These are phyloP conservation scores for Coemansia sp. DNA, from an alignment of 192 early-diverging fungal species.

Conservation along the genomic window DNA sequence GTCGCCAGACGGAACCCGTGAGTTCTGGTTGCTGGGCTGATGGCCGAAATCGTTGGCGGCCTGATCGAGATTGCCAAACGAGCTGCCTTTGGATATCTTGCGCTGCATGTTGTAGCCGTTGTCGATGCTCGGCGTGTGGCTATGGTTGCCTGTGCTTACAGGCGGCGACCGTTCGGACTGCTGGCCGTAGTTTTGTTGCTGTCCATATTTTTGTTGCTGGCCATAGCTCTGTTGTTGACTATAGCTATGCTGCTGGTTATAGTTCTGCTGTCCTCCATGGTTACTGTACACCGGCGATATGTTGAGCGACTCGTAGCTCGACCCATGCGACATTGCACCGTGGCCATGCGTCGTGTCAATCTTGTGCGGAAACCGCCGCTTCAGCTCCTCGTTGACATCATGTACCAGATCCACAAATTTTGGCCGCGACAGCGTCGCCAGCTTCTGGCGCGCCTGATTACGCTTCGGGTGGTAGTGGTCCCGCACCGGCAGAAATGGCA, in stretches of 20 bases:
- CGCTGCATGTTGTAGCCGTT: not conserved
- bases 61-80: slow-evolving; percentile 22
- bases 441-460: slow-evolving; percentile 95
- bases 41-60: slow-evolving; percentile 24
- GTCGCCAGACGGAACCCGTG: slow-evolving; percentile 12
- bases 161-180: slow-evolving; percentile 33
- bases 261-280: slow-evolving; percentile 14
- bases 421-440: slow-evolving; percentile 81
- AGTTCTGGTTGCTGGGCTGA: not conserved
- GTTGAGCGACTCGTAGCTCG: slow-evolving; percentile 35
- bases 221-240: slow-evolving; percentile 1
- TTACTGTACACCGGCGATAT: slow-evolving; percentile 26
- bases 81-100: slow-evolving; percentile 5
- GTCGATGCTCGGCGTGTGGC: not conserved
- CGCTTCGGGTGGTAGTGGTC: slow-evolving; percentile 88
- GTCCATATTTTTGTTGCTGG: slow-evolving; percentile 2
- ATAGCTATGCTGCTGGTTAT: slow-evolving; percentile 8
- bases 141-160: slow-evolving; percentile 12
- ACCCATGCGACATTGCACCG: slow-evolving; percentile 11
- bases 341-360: slow-evolving; percentile 14
- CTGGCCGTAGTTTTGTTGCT: slow-evolving; percentile 1
- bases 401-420: slow-evolving; percentile 92
- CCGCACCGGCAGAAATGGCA: slow-evolving; percentile 77
- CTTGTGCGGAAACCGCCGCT: slow-evolving; percentile 49
- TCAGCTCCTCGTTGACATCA: slow-evolving; percentile 81